Base-by-base conservation (phyloP, 2,329 filamentous ascomycete genomes). In the Chaetomium sp. region DNA sequence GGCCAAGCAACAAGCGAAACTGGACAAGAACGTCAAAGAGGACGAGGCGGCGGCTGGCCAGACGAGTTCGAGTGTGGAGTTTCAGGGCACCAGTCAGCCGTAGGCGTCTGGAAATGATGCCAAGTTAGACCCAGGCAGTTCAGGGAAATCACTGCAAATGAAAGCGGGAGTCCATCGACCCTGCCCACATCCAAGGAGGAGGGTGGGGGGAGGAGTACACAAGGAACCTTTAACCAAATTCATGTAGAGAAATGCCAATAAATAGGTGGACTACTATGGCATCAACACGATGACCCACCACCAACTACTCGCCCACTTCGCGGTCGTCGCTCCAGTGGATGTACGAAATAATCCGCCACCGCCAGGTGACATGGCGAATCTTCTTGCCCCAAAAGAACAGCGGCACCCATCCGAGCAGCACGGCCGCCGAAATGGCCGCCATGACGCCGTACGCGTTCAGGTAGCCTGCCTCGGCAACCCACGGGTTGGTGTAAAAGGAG, bases 401-500 rank as follows among this genome's bases (percentile, higher is more conserved):
- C 1, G 82, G 82, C 29, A 85, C 70, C 77, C 78, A 83, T 31
- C 81, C 67, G 7, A 84, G 42, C 16, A 86, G 71, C 3, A 85
- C 74, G 16, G 69, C 76, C 13, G 77, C 80, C 10, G 80, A 75
- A 54, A 87, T 85, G 12, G 78, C 83, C 8, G 83, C 84, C 84
- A 87, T 86, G n/a, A 79, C 77, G 3, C 84, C 83, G 66, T 80
- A 87, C 2, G 84, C 80, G 42, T 78, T 75, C 13, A 75, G 66
- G 69, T 87, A 87, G 0, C 85, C 85, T 0, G 74, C 73, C 63
- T 77, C 33, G 7, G 76, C 74, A 45, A 87, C 79, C 85, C 85
- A 87, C 0, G 82, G 79, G 69, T 87, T 87, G 1, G 83, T 86
- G 71, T 87, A 87, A 70, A 87, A 87, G 0, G 81, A 84, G 1